These are phyloP conservation scores for Viridothelium virens DNA, from an alignment of 495 filamentous ascomycete species.

Conservation along the genomic window DNA sequence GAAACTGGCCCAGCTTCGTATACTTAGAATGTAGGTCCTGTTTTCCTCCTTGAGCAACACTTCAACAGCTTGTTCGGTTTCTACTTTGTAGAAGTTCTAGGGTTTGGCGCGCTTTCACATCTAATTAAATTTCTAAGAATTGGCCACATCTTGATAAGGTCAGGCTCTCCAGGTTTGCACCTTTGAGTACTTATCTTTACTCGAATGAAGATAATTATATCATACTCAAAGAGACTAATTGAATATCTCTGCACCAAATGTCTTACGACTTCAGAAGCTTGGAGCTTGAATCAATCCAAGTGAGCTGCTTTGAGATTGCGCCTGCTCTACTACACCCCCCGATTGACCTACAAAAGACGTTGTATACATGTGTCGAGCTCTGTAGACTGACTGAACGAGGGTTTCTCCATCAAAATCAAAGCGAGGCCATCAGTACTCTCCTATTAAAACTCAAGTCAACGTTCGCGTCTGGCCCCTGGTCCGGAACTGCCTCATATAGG, in stretches of 20 bases:
- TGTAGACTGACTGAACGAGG: conserved; percentile 16
- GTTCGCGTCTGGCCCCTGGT: background rate
- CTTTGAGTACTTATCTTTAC: too few species aligned
- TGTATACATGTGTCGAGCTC: conserved; percentile 17
- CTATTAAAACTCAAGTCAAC: background rate
- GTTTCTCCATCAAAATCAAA: conserved; percentile 9
- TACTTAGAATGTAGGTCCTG: conserved; percentile 78
- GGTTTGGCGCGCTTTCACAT: too few species aligned
- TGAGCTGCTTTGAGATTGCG: too few species aligned
- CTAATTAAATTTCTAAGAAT: too few species aligned
- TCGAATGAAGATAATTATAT: too few species aligned
- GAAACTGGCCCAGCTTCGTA: conserved; percentile 87
- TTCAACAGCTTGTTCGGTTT: background rate
- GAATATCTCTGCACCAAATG: too few species aligned
- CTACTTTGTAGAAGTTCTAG: too few species aligned
- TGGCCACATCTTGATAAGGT: too few species aligned
- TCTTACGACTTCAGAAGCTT: too few species aligned
- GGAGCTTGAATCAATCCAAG: too few species aligned
- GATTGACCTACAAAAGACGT: conserved; percentile 1
- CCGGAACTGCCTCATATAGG: background rate
- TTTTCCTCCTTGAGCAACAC: conserved; percentile 5
- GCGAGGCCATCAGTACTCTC: background rate
- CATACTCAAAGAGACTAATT: too few species aligned
- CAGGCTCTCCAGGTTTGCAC: too few species aligned
- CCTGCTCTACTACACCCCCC: background rate